Percentiles rank a stretch among this genome's conserved stretches.
Conservation (phyloP, 805 yeast species). For the Yarrowia yakushimensis region DNA sequence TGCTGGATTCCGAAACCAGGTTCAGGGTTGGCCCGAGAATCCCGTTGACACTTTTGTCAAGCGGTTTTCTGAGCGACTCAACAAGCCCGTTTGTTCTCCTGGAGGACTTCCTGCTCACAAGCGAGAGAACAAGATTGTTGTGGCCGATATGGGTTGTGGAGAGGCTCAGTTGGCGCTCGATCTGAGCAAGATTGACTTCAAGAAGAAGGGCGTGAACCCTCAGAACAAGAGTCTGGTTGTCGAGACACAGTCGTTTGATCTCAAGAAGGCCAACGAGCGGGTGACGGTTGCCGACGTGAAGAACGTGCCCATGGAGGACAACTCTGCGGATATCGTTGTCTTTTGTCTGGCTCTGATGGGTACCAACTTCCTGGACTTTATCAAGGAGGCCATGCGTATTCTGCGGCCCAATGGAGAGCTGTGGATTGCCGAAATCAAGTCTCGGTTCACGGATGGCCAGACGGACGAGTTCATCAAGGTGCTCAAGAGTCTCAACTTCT, state of each 20-base stretch:
- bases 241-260: constrained; percentile 83
- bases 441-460: constrained; percentile 69
- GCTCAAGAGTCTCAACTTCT: constrained; percentile 74
- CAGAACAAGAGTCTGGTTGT: constrained; percentile 31
- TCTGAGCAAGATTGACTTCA: constrained; percentile 44
- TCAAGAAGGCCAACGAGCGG: constrained; percentile 80
- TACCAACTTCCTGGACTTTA: constrained; percentile 88
- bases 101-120: constrained; percentile 76
- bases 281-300: constrained; percentile 96
- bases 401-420: constrained; percentile 88
- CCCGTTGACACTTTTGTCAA: constrained; percentile 89
- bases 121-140: constrained; percentile 57
- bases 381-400: constrained; percentile 82
- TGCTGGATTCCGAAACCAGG: constrained; percentile 91
- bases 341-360: constrained; percentile 97
- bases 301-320: constrained; percentile 78
- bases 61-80: constrained; percentile 50
- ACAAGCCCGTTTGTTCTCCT: constrained; percentile 82
- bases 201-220: constrained; percentile 34
- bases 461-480: constrained; percentile 66
- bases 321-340: constrained; percentile 80
- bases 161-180: constrained; percentile 85
- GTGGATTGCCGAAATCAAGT: constrained; percentile 97
- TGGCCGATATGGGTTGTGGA: constrained; percentile 99
- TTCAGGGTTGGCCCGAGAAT: constrained; percentile 96